Evolutionary conservation across 306 rosid species (phyloP).

Genomic region (Quillaja saponaria): DNA sequence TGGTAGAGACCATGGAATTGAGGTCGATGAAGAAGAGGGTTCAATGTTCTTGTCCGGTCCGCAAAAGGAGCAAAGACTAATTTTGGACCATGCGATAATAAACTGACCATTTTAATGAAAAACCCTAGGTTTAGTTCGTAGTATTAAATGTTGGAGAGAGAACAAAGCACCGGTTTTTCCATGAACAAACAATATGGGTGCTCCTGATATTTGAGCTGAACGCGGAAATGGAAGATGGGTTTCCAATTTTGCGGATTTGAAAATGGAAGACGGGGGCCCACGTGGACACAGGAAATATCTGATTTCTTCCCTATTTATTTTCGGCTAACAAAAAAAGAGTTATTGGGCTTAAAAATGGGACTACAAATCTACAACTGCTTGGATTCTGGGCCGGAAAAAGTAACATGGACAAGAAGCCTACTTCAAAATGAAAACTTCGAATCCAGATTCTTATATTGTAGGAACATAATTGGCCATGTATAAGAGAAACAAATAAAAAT

Average conservation of each 20-base stretch:
- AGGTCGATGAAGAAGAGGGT: constrained; percentile 45
- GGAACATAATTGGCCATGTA: too few species aligned
- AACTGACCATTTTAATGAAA: constrained; percentile 49
- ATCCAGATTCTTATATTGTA: too few species aligned
- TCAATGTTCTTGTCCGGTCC: constrained; percentile 35
- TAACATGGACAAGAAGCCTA: too few species aligned
- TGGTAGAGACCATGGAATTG: constrained; percentile 32
- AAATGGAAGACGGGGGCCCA: constrained; percentile 20
- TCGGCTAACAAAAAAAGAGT: too few species aligned
- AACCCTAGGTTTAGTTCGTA: neutral
- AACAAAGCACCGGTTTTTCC: neutral
- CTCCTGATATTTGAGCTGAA: constrained; percentile 8
- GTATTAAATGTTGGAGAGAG: neutral
- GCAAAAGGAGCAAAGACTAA: constrained; percentile 44
- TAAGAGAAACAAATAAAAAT: too few species aligned
- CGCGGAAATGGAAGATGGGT: neutral
- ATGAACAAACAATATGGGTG: neutral
- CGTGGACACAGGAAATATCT: neutral
- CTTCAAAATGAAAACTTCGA: too few species aligned
- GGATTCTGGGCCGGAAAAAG: neutral
- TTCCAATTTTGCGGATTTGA: constrained; percentile 21
- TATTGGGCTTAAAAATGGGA: too few species aligned
- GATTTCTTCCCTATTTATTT: neutral
- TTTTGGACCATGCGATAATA: constrained; percentile 49
- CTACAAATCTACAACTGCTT: too few species aligned